Evolutionary conservation across 768 basidiomycete genomes (phyloP), one percentile per base, ranked within the genome.

Genomic region (Pleurotus salmoneostramineus): DNA sequence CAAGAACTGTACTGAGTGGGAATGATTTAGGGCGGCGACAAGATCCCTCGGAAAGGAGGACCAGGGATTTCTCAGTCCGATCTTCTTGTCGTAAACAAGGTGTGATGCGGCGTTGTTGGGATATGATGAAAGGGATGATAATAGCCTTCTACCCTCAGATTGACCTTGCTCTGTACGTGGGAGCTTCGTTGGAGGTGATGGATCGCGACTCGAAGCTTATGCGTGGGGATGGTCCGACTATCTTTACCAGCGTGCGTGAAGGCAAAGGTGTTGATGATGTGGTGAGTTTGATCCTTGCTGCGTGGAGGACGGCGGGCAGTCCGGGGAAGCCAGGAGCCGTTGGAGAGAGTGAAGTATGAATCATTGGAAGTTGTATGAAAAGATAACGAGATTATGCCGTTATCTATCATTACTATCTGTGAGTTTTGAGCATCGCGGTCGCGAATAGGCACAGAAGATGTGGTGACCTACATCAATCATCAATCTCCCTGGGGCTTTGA

Each of bases 41-140:
- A 99, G 74, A 95, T 99, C 61, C 97, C 97, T 17, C 81, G 96
- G 21, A 99, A 99, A 76, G 96, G 97, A 3, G 97, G 96, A 1
- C 97, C 96, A 1, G 97, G 96, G 7, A 98, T 99, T 63, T 95
- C 94, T 1, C 91, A 95, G 66, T 96, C 94, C 1, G 97, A 98
- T 74, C 76, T 99, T 8, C 75, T 99, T 56, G 85, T 99, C 27
- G 85, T 98, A 64, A 98, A 98, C 78, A 99, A 99, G 82, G 95
- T 88, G 36, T 52, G 69, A 49, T 56, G 43, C 33, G 48, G 46
- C 14, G 34, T 34, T n/a, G 1, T n/a, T 27, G 21, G 21, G 21
- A 27, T 3, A 27, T 3, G 21, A 27, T 27, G 21, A 27, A 27
- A 27, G 21, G 21, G 21, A 27, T 27, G 21, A 27, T 27, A 27